Evolutionary conservation across 192 early-diverging fungal genomes (phyloP).

Genomic region (Entomortierella lignicola): DNA sequence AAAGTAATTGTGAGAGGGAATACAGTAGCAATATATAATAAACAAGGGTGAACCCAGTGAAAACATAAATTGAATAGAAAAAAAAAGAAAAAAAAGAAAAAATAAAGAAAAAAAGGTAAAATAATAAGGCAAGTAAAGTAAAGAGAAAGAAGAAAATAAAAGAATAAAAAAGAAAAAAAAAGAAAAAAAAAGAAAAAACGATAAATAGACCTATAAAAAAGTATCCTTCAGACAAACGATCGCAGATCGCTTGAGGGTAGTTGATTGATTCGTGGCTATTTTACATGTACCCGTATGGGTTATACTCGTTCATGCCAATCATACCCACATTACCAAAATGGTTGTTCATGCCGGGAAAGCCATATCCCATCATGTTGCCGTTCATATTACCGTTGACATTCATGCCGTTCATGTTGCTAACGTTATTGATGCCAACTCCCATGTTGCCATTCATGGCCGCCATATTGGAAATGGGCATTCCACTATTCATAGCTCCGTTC

Average conservation of each 20-base stretch:
- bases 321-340: conserved; percentile 59
- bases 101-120: background rate
- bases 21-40: conserved; percentile 16
- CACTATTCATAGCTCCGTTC: conserved; percentile 21
- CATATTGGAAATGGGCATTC: conserved; percentile 5
- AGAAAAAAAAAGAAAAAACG: conserved; percentile 12
- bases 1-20: background rate
- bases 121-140: conserved; percentile 9
- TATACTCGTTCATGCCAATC: conserved; percentile 63
- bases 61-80: conserved; percentile 2
- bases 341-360: conserved; percentile 54
- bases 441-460: conserved; percentile 16
- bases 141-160: conserved; percentile 2
- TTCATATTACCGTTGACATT: conserved; percentile 37
- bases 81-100: background rate
- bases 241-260: conserved; percentile 7
- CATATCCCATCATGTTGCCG: conserved; percentile 53
- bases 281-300: conserved; percentile 58
- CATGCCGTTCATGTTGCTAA: conserved; percentile 25
- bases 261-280: background rate
- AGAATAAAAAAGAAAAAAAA: conserved; percentile 3
- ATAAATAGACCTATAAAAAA: conserved; percentile 10
- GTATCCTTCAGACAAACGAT: conserved; percentile 29
- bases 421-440: conserved; percentile 17
- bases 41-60: too few species aligned